Conservation (phyloP, 345 rosid genomes). For the Moringa oleifera region DNA sequence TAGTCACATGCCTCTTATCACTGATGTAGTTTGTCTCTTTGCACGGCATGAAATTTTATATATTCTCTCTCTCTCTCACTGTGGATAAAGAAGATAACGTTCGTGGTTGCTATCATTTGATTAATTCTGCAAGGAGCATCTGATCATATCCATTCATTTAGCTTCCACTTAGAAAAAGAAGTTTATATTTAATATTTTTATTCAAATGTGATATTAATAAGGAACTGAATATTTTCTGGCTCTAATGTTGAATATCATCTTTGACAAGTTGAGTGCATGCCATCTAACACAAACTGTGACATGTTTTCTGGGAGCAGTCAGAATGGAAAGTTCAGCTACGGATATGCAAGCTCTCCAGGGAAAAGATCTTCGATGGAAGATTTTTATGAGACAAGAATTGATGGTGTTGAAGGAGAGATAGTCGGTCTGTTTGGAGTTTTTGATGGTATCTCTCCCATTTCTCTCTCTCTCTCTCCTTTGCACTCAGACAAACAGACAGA, state of each 20-base stretch:
- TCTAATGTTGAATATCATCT: background rate
- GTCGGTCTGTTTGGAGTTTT: slow-evolving; percentile 99
- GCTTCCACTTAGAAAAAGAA: background rate
- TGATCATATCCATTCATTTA: too few relatives aligned
- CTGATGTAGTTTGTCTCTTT: too few relatives aligned
- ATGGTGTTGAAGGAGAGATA: slow-evolving; percentile 85
- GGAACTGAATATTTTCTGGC: background rate
- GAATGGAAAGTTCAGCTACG: slow-evolving; percentile 93
- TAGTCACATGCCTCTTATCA: too few relatives aligned
- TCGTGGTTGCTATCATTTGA: too few relatives aligned
- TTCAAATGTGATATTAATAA: background rate
- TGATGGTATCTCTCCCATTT: slow-evolving; percentile 51
- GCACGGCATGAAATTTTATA: too few relatives aligned
- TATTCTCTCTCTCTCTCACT: too few relatives aligned
- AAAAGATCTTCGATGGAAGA: slow-evolving; percentile 99
- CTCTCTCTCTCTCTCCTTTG: slow-evolving; percentile 14
- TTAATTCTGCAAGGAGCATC: too few relatives aligned
- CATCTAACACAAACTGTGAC: background rate
- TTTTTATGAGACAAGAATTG: slow-evolving; percentile 91
- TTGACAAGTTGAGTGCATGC: background rate
- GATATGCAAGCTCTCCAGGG: slow-evolving; percentile 97
- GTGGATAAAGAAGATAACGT: too few relatives aligned
- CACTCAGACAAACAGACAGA: too few relatives aligned
- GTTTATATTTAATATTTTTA: background rate
- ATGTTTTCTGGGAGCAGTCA: slow-evolving; percentile 43